Evolutionary conservation across 495 filamentous ascomycete genomes (phyloP).

Genomic region (Hyaloscypha bicolor): DNA sequence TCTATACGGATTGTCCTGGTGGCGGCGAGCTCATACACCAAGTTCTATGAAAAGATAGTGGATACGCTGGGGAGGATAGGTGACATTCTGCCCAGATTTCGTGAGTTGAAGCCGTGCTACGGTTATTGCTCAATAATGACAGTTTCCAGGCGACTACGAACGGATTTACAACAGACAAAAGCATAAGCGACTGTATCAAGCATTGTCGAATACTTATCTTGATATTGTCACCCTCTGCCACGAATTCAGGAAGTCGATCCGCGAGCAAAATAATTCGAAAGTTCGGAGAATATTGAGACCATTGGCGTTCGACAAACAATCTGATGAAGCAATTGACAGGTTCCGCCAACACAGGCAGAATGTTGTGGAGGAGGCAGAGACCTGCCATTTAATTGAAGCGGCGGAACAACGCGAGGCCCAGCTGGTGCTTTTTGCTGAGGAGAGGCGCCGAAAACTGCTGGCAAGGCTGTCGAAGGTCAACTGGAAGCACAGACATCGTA

Average conservation of each 20-base stretch:
- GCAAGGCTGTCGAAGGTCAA: slow-evolving; percentile 22
- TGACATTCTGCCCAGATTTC: slow-evolving; percentile 41
- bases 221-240: slow-evolving; percentile 44
- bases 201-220: slow-evolving; percentile 41
- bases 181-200: slow-evolving; percentile 36
- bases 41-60: slow-evolving; percentile 42
- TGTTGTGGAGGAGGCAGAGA: slow-evolving; percentile 35
- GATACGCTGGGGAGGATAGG: slow-evolving; percentile 45
- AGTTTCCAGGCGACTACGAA: slow-evolving; percentile 18
- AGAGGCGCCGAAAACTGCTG: slow-evolving; percentile 18
- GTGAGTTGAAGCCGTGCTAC: slow-evolving; percentile 29
- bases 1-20: slow-evolving; percentile 43
- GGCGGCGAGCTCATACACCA: slow-evolving; percentile 37
- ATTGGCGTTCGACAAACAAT: slow-evolving; percentile 27
- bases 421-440: background rate
- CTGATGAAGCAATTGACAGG: slow-evolving; percentile 29
- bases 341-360: slow-evolving; percentile 35
- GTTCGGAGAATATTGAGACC: slow-evolving; percentile 23
- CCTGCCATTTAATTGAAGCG: slow-evolving; percentile 31
- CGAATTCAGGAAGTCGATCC: slow-evolving; percentile 37
- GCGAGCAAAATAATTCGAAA: slow-evolving; percentile 25
- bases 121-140: background rate
- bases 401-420: slow-evolving; percentile 8
- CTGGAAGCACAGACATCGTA: slow-evolving; percentile 19
- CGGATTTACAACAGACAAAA: slow-evolving; percentile 20